phyloP scores from a whole-genome alignment of 441 rosid genomes.

The Corymbia citriodora region DNA sequence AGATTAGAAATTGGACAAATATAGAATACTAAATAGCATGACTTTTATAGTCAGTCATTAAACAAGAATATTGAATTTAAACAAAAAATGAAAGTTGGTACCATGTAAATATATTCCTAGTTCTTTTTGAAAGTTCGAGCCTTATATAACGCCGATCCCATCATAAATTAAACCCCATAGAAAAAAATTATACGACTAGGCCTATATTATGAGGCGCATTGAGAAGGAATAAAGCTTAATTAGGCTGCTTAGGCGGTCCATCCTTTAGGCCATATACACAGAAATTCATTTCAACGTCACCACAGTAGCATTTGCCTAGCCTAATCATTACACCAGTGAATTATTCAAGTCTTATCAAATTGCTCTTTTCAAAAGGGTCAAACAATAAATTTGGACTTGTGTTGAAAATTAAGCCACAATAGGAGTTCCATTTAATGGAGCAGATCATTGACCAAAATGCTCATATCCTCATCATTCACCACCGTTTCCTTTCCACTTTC shows the following conservation, averaged over 20 bases:
- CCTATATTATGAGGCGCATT: background rate
- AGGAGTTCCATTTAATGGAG: background rate
- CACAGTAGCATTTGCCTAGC: background rate
- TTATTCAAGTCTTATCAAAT: background rate
- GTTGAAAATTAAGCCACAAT: background rate
- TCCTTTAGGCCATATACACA: background rate
- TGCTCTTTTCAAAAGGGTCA: background rate
- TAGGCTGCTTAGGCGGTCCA: background rate
- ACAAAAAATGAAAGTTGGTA: background rate
- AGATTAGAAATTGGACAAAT: background rate
- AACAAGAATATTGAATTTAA: background rate
- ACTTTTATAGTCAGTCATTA: background rate
- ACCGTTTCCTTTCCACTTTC: background rate
- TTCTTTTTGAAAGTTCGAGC: accelerated
- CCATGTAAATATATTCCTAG: background rate
- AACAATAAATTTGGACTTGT: background rate
- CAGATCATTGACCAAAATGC: background rate
- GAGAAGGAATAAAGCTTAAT: background rate
- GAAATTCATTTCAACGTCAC: background rate
- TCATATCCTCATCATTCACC: background rate
- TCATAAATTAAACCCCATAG: accelerated
- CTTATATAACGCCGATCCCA: background rate
- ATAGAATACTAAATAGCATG: background rate
- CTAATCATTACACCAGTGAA: background rate
- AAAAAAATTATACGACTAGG: background rate